Conservation (phyloP, 495 filamentous ascomycete genomes). For the Mytilinidion resinicola region DNA sequence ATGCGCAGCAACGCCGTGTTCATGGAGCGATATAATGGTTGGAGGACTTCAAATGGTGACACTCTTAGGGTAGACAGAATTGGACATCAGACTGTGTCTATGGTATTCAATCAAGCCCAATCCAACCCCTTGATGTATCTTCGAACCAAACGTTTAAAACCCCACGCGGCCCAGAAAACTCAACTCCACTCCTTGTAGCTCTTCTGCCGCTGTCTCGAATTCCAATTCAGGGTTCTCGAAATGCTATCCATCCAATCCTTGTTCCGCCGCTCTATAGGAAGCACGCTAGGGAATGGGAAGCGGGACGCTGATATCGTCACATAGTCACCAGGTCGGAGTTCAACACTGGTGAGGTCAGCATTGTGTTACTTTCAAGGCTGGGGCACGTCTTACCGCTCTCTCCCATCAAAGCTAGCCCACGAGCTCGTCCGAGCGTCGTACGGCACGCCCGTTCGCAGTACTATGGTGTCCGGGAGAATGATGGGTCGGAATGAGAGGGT, state of each 20-base stretch:
- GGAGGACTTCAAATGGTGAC: too few relatives aligned
- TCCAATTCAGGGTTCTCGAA: constrained; percentile 87
- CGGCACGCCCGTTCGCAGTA: constrained; percentile 83
- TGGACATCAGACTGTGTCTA: too few relatives aligned
- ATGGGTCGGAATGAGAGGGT: constrained; percentile 94
- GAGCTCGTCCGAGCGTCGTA: constrained; percentile 82
- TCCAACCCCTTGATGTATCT: too few relatives aligned
- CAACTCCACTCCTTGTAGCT: constrained; percentile 33
- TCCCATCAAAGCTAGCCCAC: constrained; percentile 96
- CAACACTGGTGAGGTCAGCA: constrained; percentile 46
- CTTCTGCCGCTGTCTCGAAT: constrained; percentile 74
- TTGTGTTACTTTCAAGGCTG: neutral
- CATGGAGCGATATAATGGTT: too few relatives aligned
- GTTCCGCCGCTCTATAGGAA: constrained; percentile 63
- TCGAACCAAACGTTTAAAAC: too few relatives aligned
- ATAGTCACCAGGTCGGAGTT: constrained; percentile 85
- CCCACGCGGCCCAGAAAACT: neutral
- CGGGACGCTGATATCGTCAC: constrained; percentile 88
- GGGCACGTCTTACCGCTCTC: constrained; percentile 43
- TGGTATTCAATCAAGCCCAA: too few relatives aligned
- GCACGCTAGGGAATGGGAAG: constrained; percentile 88
- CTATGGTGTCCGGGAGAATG: constrained; percentile 90
- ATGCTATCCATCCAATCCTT: constrained; percentile 96
- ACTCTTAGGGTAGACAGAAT: too few relatives aligned
- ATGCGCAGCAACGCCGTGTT: too few relatives aligned